Evolutionary conservation across 1,139 yeast genomes (phyloP), one percentile per base, ranked within the genome.

Genomic region (Yamadazyma jaroonii): DNA sequence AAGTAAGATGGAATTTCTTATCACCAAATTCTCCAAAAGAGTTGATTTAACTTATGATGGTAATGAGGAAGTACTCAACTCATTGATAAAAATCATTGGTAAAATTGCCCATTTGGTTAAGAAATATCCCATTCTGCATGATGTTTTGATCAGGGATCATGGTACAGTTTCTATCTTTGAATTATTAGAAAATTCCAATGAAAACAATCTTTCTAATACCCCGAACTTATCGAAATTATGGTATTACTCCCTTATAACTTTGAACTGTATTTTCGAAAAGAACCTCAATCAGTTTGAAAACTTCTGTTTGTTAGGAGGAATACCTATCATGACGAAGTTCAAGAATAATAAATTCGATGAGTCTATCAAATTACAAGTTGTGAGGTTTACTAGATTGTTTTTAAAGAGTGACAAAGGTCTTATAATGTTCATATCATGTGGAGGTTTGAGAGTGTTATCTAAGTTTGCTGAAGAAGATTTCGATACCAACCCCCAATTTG

Each of bases 281-380:
- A 60, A 65, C 45, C 42, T 54, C 3, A 56, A 58, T 8, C 68
- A 65, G 28, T 62, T 75, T 44, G 81, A 76, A 42, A 75, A 67
- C 48, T 74, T 77, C 42, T 73, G 81, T 43, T 56, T 75, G 25
- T 56, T 78, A 33, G 84, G 84, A 3, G 85, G 85, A 0, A 69
- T 80, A 14, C 79, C 83, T 0, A 53, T 67, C 14, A 56, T 79
- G 1, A 66, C 76, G 0, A 68, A 67, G 36, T 70, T 76, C 43
- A 56, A 74, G 10, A 61, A 60, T 25, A 57, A 57, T 17, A 60
- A 66, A 2, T 67, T 60, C 45, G 64, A 65, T 14, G 39, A 53
- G 6, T 57, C 53, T 8, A 62, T 74, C 3, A 62, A 81, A 36
- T 44, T 59, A 11, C 72, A 71, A 46, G 76, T 77, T 6, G 74